Conservation (phyloP, 305 asterid genomes). For the Fraxinus ornus region DNA sequence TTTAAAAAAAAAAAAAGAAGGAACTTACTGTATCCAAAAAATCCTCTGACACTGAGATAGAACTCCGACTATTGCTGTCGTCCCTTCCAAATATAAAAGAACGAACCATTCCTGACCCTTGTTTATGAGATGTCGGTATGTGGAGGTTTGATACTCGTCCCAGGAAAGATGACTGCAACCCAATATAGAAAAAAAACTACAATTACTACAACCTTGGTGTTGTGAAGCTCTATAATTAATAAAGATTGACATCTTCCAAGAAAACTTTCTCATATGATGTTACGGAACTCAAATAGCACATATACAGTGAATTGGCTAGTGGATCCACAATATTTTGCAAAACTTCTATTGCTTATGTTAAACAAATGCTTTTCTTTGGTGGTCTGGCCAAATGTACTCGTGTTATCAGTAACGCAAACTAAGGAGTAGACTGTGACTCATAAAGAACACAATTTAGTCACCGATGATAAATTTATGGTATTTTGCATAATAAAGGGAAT, state of each 20-base stretch:
- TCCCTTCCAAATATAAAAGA: constrained; percentile 88
- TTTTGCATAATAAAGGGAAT: constrained; percentile 1
- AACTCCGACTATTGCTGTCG: constrained; percentile 79
- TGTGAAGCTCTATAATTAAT: constrained; percentile 1
- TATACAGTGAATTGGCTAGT: not conserved
- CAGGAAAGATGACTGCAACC: constrained; percentile 78
- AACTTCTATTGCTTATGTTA: constrained; percentile 9
- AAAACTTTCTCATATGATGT: not conserved
- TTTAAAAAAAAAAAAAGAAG: constrained; percentile 16
- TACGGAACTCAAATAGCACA: not conserved
- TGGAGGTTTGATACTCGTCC: constrained; percentile 61
- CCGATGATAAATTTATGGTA: not conserved
- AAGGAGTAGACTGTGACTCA: not conserved
- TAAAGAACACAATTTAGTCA: not conserved
- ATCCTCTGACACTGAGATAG: constrained; percentile 62
- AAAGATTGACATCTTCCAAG: not conserved
- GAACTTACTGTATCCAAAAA: constrained; percentile 59
- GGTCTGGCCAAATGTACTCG: not conserved
- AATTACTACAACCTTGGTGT: constrained; percentile 6
- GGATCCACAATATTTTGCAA: constrained; percentile 6
- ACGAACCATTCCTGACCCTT: constrained; percentile 59
- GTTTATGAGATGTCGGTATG: constrained; percentile 59
- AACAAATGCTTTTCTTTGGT: not conserved
- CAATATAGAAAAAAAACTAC: not conserved
- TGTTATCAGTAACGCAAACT: not conserved